Conservation (phyloP, 441 rosid genomes). For the Bruguiera hainesii region DNA sequence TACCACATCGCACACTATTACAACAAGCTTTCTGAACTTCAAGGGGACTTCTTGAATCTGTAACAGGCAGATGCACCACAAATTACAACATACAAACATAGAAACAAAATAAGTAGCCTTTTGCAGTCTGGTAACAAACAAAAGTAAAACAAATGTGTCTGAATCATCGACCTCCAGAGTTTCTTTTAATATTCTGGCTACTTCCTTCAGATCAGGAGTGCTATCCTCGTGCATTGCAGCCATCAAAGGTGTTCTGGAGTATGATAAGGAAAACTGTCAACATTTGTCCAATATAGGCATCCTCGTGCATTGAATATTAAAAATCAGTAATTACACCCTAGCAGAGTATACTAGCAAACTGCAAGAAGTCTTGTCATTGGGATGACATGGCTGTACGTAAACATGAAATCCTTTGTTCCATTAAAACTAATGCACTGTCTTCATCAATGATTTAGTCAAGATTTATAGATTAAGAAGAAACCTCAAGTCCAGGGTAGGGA, state of each 20-base stretch:
- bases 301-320: neutral
- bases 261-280: neutral
- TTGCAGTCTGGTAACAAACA: neutral
- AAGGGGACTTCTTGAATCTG: constrained; percentile 65
- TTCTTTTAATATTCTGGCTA: constrained; percentile 56
- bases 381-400: too few relatives aligned
- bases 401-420: too few relatives aligned
- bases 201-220: constrained; percentile 65
- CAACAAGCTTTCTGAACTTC: constrained; percentile 69
- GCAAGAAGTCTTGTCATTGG: too few relatives aligned
- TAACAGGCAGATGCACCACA: neutral
- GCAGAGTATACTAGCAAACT: neutral
- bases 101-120: neutral
- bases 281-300: neutral
- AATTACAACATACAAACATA: neutral
- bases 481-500: too few relatives aligned
- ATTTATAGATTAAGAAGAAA: too few relatives aligned
- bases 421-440: too few relatives aligned
- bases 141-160: neutral
- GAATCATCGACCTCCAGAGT: constrained; percentile 48
- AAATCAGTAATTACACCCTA: too few relatives aligned
- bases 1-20: constrained; percentile 74
- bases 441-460: too few relatives aligned
- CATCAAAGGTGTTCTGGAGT: constrained; percentile 55
- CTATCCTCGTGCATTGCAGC: constrained; percentile 87